Percentiles rank a stretch among this genome's conserved stretches.
phyloP scores from a whole-genome alignment of 2,329 filamentous ascomycete genomes.

The Lasiodiplodia hormozganensis region DNA sequence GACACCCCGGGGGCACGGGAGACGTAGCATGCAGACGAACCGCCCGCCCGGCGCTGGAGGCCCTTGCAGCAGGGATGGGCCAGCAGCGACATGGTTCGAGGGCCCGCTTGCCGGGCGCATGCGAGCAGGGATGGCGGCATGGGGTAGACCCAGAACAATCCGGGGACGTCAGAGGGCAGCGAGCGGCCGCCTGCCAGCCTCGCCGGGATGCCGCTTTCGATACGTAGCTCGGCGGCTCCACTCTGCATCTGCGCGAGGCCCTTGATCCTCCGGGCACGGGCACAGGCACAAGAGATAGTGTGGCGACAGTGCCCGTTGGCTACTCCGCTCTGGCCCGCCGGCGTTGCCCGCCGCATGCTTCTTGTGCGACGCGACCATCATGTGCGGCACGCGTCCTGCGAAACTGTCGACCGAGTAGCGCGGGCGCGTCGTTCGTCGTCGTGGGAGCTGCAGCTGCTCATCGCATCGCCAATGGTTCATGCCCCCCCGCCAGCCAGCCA shows the following conservation, averaged over 20 bases:
- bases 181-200: constrained; percentile 18
- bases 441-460: constrained; percentile 13
- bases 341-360: constrained; percentile 2
- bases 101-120: constrained; percentile 22
- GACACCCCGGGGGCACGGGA: constrained; percentile 10
- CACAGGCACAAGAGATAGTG: constrained; percentile 18
- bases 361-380: constrained; percentile 20
- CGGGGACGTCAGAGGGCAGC: constrained; percentile 23
- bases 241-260: constrained; percentile 12
- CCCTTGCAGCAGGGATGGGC: constrained; percentile 26
- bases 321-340: constrained; percentile 7
- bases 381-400: constrained; percentile 22
- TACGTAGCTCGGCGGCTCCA: constrained; percentile 24
- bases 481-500: constrained; percentile 8
- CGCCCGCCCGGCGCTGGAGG: constrained; percentile 10
- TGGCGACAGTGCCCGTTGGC: constrained; percentile 8
- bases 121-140: constrained; percentile 7
- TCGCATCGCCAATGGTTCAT: constrained; percentile 12
- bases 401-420: constrained; percentile 6
- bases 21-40: constrained; percentile 22
- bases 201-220: constrained; percentile 26
- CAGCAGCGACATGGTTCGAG: constrained; percentile 24
- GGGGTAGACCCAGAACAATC: constrained; percentile 18
- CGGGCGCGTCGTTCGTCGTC: constrained; percentile 3
- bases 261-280: constrained; percentile 17